phyloP scores from a whole-genome alignment of 2,329 filamentous ascomycete species.

The Berkeleyomyces rouxiae region DNA sequence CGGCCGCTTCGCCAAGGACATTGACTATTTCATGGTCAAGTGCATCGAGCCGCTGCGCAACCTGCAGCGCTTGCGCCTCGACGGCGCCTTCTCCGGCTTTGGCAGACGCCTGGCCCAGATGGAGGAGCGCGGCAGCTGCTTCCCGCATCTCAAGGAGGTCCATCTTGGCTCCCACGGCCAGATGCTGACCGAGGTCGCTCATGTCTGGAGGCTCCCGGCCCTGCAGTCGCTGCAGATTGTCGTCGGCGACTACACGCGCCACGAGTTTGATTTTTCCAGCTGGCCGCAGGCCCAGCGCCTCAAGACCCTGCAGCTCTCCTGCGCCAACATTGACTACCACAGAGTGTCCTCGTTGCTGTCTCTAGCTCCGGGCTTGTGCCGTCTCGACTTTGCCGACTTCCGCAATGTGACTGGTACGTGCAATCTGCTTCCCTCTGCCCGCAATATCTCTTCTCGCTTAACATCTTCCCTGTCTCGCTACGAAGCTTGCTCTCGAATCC shows the following conservation, averaged over 20 bases:
- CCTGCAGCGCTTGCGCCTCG: conserved; percentile 3
- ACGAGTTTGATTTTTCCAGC: conserved; percentile 4
- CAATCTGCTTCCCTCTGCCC: neutral
- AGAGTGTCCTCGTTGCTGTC: conserved; percentile 5
- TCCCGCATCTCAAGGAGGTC: conserved; percentile 4
- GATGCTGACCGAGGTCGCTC: neutral
- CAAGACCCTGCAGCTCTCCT: neutral
- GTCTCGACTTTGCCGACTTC: conserved; percentile 8
- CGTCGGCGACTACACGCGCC: conserved; percentile 3
- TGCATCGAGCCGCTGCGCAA: conserved; percentile 9
- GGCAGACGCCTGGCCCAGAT: conserved; percentile 1
- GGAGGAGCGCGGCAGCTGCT: neutral
- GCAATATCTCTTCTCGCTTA: neutral
- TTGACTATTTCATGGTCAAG: conserved; percentile 10
- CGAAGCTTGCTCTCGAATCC: neutral
- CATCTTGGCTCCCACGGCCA: conserved; percentile 7
- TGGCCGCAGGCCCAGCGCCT: neutral
- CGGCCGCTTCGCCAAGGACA: neutral
- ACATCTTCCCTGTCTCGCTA: neutral
- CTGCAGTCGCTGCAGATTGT: conserved; percentile 3
- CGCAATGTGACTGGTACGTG: conserved; percentile 8
- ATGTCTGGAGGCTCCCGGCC: conserved; percentile 6
- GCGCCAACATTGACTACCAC: conserved; percentile 10
- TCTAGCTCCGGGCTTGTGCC: conserved; percentile 6
- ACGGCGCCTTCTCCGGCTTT: conserved; percentile 9